Evolutionary conservation across 495 filamentous ascomycete species (phyloP), one percentile per base, ranked within the genome.

Genomic region (Astrocystis sublimbata): DNA sequence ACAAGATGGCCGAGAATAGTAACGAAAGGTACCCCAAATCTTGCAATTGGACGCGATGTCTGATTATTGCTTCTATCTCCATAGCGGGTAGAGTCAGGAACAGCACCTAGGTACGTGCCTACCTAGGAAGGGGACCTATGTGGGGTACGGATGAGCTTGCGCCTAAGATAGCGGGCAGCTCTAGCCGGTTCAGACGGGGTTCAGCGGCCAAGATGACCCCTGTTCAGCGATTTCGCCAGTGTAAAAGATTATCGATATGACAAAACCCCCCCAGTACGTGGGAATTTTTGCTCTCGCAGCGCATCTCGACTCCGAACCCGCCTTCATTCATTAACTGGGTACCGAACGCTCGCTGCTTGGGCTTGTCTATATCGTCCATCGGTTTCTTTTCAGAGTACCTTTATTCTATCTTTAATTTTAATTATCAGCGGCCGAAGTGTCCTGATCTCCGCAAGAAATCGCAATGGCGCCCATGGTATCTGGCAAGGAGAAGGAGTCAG

Each of bases 401-500:
- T 19, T 13, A 28, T 35, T 57, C 38, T 15, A 35, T 35, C 35
- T 45, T 17, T 56, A 42, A 45, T 57, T 15, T 2, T 28, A 56
- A 28, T 56, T 13, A 23, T 19, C 24, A 41, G 10, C 40, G 23
- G n/a, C 40, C 17, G 17, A 30, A 45, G 36, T 23, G 23, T 26
- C 9, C 7, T 38, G 23, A 13, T 46, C 47, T 31, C 23, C 26
- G 24, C 28, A 53, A n/a, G 17, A 53, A 42, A 26, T 63, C 69
- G 72, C 64, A 55, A 85, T 85, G 81, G 79, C 83, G 41, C 71
- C 77, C 21, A 69, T 75, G 59, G 75, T 75, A 63, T 61, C 69
- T 28, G 72, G 83, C 83, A 73, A 81, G 83, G 90, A 96, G 85
- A 94, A 84, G 77, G 94, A 99, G 80, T 96, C 92, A 17, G 89